These are phyloP conservation scores for Chrysochromulina parva DNA, from an alignment of 78 protist species.

Conservation along the genomic window DNA sequence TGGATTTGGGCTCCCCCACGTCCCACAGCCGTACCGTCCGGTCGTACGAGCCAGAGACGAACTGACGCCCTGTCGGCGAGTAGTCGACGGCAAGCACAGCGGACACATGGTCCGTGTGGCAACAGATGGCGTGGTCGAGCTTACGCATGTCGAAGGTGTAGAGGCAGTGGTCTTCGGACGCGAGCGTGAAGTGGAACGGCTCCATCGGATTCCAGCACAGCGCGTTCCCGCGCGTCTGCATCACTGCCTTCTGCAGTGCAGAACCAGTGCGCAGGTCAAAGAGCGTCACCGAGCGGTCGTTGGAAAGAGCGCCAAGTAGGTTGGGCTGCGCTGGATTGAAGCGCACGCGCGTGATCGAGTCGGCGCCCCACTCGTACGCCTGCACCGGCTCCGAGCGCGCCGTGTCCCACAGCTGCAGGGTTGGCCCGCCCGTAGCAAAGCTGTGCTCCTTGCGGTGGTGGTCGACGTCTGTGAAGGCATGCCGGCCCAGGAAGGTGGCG, in stretches of 20 bases:
- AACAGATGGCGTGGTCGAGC: constrained; percentile 71
- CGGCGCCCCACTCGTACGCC: constrained; percentile 82
- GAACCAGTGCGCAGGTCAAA: constrained; percentile 79
- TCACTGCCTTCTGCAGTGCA: constrained; percentile 71
- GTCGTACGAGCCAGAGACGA: constrained; percentile 90
- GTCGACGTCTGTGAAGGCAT: constrained; percentile 47
- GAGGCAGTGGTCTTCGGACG: constrained; percentile 90
- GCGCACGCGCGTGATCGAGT: constrained; percentile 57
- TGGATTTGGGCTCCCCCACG: not conserved
- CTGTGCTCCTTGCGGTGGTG: constrained; percentile 49
- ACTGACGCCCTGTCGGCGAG: constrained; percentile 91
- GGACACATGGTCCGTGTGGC: constrained; percentile 87
- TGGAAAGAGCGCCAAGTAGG: constrained; percentile 65
- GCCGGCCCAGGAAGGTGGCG: not conserved
- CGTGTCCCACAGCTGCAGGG: constrained; percentile 65
- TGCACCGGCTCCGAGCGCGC: constrained; percentile 71
- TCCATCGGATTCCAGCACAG: constrained; percentile 30
- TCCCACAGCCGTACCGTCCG: constrained; percentile 84
- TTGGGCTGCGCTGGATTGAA: constrained; percentile 82
- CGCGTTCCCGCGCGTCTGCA: constrained; percentile 60
- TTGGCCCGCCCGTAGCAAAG: constrained; percentile 71
- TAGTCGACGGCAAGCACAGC: constrained; percentile 90
- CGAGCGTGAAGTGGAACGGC: constrained; percentile 32
- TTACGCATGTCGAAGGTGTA: constrained; percentile 94
- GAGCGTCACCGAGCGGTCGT: constrained; percentile 82